A percentile compares a stretch with the other conserved stretches of the same genome.
phyloP scores from a whole-genome alignment of 2,329 filamentous ascomycete species.

The Aspergillus hiratsukae region DNA sequence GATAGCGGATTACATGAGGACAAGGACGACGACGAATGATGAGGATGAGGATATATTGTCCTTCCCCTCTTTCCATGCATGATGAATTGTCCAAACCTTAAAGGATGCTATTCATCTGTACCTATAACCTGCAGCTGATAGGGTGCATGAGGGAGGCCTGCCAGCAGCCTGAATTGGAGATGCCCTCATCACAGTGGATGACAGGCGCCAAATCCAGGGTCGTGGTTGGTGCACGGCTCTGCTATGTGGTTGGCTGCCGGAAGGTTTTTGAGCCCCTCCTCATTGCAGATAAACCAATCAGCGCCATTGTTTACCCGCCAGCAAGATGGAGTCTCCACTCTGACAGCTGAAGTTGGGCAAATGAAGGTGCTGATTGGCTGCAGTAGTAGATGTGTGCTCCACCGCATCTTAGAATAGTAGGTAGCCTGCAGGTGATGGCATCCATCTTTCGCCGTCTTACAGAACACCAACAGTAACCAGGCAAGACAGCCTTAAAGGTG shows the following conservation, averaged over 20 bases:
- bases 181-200: constrained; percentile 2
- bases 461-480: background rate
- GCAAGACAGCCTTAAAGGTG: constrained; percentile 13
- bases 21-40: too few relatives aligned
- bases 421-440: background rate
- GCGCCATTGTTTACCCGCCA: constrained; percentile 6
- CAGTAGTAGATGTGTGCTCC: background rate
- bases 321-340: background rate
- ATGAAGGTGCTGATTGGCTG: background rate
- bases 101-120: background rate
- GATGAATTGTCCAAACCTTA: constrained; percentile 2
- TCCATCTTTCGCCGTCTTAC: background rate
- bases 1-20: too few relatives aligned
- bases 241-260: background rate
- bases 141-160: background rate
- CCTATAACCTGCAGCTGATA: background rate
- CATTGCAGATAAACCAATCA: constrained; percentile 3
- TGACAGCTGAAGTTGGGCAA: background rate
- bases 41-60: background rate
- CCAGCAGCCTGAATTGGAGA: background rate
- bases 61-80: background rate
- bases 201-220: constrained; percentile 15
- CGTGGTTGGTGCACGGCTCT: constrained; percentile 9
- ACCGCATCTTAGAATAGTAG: background rate
- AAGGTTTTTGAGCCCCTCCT: background rate